Evolutionary conservation across 1,139 yeast genomes (phyloP), one percentile per base, ranked within the genome.

Genomic region (Keqinozyma sinolaborantium): DNA sequence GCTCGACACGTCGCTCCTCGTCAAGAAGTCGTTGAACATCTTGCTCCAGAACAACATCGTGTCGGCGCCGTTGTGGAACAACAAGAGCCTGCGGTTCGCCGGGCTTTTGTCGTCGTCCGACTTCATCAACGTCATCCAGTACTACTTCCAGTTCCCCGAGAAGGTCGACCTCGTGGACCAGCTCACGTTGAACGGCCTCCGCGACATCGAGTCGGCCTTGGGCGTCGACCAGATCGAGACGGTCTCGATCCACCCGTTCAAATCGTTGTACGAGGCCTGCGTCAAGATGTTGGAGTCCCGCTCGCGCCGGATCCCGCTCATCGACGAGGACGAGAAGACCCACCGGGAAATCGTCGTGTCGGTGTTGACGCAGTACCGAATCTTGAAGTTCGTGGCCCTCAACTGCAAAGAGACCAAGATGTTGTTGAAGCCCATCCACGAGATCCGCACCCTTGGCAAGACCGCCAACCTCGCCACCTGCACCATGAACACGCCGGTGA

Each of bases 11-110:
- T 79, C 96, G 5, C 66, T 94, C 32, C 66, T 88, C 37, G 95
- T 94, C 28, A 92, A 92, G 59, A 87, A 92, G 52, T 86, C 97
- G 7, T 71, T 94, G 51, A 88, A 88, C 42, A 90, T 94, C 25
- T 66, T 94, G 42, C 68, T 92, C 33, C 98, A 94, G 53, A 94
- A 94, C 56, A 86, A 87, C 52, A 87, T 94, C 48, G 97, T 94
- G 20, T 83, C 95, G 30, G 98, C 98, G 3, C 98, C 99, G 3
- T 68, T 94, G 38, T 94, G 99, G 99, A 86, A 92, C 57, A 83
- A 88, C 37, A 77, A 83, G 51, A 82, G 85, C 4, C 83, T 95
- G 14, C 71, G 86, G 47, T 94, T 92, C 64, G 97, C 97, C 2
- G 99, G 99, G 3, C 72, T 94, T 41, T 68, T 94, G 53, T 92